Base-by-base conservation (phyloP, 495 filamentous ascomycete species). In the Podospora pseudocomata region DNA sequence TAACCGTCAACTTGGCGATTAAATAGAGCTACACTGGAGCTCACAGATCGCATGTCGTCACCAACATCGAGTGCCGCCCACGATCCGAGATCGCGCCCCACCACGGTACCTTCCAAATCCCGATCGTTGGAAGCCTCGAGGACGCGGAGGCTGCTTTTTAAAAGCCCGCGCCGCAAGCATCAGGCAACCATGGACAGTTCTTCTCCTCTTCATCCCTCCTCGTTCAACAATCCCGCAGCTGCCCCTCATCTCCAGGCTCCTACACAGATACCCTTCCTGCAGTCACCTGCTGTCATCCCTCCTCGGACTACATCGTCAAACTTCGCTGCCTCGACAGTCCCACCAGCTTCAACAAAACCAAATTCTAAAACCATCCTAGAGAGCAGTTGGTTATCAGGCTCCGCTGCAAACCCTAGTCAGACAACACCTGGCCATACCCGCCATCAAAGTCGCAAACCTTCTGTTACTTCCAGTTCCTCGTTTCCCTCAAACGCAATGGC, bases 251-350 rank as follows among this genome's bases (percentile, higher is more conserved):
- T 71, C 63, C 76, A 67, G 74, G 23, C 23, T 23, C 23, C 23
- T 23, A 23, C 23, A 23, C 23, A 23, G 23, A 23, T 23, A 23
- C 23, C 23, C 30, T 63, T 77, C 66, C 78, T 86, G 57, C 83
- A 85, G 63, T 88, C 88, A 3, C 89, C 91, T 30, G 87, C 88
- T 70, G 82, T 85, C 9, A 92, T 93, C 65, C 91, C 91, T 34
- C 89, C 88, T 0, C 86, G 91, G 60, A 91, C 86, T 59, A 92
- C 90, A 68, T 93, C 91, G 0, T 85, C 82, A 44, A 68, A 71
- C 69, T 75, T 63, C 20, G 13, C 61, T 16, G 28, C 61, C 19
- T 63, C 61, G 16, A 67, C 68, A 74, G 68, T 69, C 69, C 23
- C 55, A 20, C 59, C 65, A 30, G 7, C 23, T 49, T 70, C 74